A percentile compares a stretch with the other conserved stretches of the same genome.
Evolutionary conservation across 148 eudicot genomes (phyloP).

Genomic region (Fagopyrum tataricum): DNA sequence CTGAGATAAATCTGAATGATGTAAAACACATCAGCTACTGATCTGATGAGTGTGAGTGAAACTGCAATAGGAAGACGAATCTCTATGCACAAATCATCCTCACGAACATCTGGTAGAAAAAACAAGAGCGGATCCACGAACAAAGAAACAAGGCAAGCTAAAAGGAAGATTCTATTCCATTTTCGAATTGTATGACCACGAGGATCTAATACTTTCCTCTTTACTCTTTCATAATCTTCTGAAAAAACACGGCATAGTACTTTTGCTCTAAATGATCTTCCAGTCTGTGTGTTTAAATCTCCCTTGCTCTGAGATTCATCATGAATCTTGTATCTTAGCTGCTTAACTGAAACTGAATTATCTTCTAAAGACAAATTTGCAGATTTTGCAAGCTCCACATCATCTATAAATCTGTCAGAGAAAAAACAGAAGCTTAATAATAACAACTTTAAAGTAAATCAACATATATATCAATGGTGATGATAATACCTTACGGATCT

Average conservation of each 20-base stretch:
- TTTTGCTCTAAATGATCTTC: constrained; percentile 33
- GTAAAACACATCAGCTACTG: constrained; percentile 52
- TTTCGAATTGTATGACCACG: constrained; percentile 31
- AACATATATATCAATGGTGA: neutral
- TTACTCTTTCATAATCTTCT: constrained; percentile 49
- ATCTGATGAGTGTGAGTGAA: constrained; percentile 42
- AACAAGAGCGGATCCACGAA: constrained; percentile 66
- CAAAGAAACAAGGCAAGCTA: constrained; percentile 45
- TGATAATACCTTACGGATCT: constrained; percentile 59
- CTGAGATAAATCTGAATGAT: constrained; percentile 51
- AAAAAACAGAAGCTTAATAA: neutral
- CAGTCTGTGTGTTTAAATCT: neutral
- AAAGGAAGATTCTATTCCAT: constrained; percentile 58
- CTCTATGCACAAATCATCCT: constrained; percentile 37
- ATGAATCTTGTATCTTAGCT: constrained; percentile 25
- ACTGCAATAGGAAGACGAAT: constrained; percentile 38
- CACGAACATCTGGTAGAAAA: constrained; percentile 51
- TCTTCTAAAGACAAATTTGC: constrained; percentile 11
- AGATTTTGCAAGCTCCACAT: constrained; percentile 23
- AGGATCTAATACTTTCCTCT: constrained; percentile 52
- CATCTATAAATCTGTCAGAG: constrained; percentile 37
- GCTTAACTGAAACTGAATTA: constrained; percentile 11
- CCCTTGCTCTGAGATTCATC: neutral
- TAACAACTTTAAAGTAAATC: neutral
- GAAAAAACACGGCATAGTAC: constrained; percentile 64